These are phyloP conservation scores for Hypoxylon sp. DNA, from an alignment of 2,329 filamentous ascomycete species.

Conservation along the genomic window DNA sequence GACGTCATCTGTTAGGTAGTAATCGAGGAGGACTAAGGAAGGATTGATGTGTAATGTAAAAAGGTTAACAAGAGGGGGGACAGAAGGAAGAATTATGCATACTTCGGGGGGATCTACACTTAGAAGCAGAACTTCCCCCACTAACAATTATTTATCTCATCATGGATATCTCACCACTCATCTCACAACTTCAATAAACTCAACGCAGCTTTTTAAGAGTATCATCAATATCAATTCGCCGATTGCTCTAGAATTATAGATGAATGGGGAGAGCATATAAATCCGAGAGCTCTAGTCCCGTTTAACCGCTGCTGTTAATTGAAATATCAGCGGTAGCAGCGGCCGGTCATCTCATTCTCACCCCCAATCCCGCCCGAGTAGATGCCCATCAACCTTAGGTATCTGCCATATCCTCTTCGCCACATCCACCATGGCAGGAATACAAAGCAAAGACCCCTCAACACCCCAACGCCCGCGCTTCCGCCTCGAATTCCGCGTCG, in stretches of 20 bases:
- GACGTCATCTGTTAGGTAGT: not conserved
- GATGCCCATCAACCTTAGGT: not conserved
- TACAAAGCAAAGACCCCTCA: not conserved
- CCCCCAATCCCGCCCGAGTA: not conserved
- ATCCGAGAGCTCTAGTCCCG: not conserved
- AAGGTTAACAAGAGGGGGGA: not conserved
- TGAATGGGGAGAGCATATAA: not conserved
- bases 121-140: constrained; percentile 4
- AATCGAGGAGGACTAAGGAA: not conserved
- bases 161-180: constrained; percentile 7
- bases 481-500: constrained; percentile 62
- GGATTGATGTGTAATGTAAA: not conserved
- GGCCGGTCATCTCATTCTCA: not conserved
- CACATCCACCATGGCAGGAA: constrained; percentile 12
- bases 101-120: not conserved
- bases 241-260: not conserved
- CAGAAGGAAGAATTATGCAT: not conserved
- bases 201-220: not conserved
- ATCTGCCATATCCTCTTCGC: not conserved
- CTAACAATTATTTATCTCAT: constrained; percentile 10
- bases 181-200: constrained; percentile 11
- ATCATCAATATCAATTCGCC: not conserved
- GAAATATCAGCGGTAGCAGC: not conserved
- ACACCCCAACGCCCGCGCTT: constrained; percentile 46
- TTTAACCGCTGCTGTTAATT: not conserved